Percentiles rank a stretch among this genome's conserved stretches.
phyloP scores from a whole-genome alignment of 2,329 filamentous ascomycete genomes.

The Mariannaea elegans region DNA sequence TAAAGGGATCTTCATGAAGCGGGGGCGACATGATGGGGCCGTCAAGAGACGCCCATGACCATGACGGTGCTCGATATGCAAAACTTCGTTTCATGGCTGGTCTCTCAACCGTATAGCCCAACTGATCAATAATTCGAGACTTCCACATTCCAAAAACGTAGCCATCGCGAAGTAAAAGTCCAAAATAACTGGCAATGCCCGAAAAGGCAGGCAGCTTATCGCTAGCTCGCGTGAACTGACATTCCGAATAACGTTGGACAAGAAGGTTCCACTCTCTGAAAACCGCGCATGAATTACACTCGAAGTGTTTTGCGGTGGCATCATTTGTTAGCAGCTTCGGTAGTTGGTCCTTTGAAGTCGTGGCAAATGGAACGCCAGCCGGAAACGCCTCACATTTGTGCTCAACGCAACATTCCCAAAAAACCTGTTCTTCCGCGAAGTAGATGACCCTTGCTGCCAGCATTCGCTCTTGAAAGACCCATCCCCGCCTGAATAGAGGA shows the following conservation, averaged over 20 bases:
- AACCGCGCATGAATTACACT: too few species aligned
- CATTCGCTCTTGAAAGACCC: background rate
- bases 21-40: background rate
- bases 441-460: background rate
- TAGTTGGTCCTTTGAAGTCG: background rate
- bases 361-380: background rate
- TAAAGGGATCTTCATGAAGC: background rate
- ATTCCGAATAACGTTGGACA: background rate
- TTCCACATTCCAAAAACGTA: background rate
- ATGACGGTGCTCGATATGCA: background rate
- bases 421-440: background rate
- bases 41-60: background rate
- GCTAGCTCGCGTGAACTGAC: background rate
- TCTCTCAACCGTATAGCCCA: background rate
- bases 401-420: background rate
- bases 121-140: background rate
- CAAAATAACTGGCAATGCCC: background rate
- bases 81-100: background rate
- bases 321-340: too few species aligned
- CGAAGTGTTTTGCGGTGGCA: too few species aligned
- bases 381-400: conserved; percentile 4
- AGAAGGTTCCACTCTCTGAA: background rate
- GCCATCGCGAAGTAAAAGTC: background rate
- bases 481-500: background rate
- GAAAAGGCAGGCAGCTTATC: background rate